Percentiles rank a stretch among this genome's conserved stretches.
Conservation (phyloP, 2,329 filamentous ascomycete species). For the Eutypa lata region DNA sequence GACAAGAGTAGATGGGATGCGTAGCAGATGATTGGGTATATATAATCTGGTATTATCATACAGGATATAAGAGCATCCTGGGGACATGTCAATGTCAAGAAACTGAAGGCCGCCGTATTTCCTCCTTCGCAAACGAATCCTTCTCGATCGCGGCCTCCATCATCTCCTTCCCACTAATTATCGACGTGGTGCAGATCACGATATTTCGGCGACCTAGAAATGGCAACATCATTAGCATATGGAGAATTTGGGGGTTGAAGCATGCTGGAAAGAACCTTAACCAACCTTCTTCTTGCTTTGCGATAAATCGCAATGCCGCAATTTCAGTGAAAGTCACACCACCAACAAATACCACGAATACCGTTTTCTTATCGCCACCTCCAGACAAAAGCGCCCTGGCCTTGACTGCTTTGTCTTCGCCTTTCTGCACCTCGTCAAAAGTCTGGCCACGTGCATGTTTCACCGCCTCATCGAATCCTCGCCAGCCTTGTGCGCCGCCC, state of each 20-base stretch:
- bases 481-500: conserved; percentile 74
- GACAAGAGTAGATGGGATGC: too few relatives aligned
- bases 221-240: conserved; percentile 8
- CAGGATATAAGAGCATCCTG: conserved; percentile 1
- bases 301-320: conserved; percentile 87
- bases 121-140: conserved; percentile 53
- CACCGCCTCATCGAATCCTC: conserved; percentile 87
- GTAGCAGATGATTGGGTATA: too few relatives aligned
- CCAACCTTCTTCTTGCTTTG: conserved; percentile 72
- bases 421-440: conserved; percentile 88
- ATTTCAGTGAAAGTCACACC: conserved; percentile 96
- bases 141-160: conserved; percentile 83
- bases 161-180: conserved; percentile 85
- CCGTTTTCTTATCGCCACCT: conserved; percentile 71
- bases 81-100: conserved; percentile 7
- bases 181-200: conserved; percentile 87
- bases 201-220: conserved; percentile 69
- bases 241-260: neutral
- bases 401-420: conserved; percentile 87
- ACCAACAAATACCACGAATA: conserved; percentile 96
- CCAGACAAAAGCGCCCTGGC: conserved; percentile 81
- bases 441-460: conserved; percentile 85
- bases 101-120: conserved; percentile 14
- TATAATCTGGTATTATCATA: too few relatives aligned
- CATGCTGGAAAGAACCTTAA: conserved; percentile 6